Percentiles rank a stretch among this genome's conserved stretches.
Conservation (phyloP, 1,284 basidiomycete species). For the Marasmius sp. region DNA sequence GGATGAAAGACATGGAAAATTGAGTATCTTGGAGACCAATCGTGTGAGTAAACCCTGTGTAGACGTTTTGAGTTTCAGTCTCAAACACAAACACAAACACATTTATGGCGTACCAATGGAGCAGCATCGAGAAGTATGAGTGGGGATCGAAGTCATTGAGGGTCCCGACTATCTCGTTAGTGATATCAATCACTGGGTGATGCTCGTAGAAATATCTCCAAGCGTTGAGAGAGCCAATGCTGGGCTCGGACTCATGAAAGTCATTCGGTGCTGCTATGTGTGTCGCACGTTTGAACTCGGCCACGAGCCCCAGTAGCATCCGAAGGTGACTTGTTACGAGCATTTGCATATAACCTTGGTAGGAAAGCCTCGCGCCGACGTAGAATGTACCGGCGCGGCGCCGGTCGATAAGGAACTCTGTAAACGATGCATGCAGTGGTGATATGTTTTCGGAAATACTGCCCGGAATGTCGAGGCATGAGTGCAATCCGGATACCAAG, state of each 20-base stretch:
- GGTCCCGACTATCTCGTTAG: neutral
- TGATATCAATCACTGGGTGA: neutral
- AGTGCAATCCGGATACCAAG: neutral
- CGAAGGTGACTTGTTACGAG: neutral
- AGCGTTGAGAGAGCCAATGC: neutral
- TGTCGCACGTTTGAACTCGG: neutral
- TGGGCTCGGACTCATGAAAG: neutral
- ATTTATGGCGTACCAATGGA: too few species aligned
- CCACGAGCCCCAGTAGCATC: neutral
- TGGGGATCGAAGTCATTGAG: neutral
- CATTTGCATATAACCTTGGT: neutral
- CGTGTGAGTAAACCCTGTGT: too few species aligned
- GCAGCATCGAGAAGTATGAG: too few species aligned
- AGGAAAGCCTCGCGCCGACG: neutral
- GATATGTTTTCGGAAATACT: neutral
- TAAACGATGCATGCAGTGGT: neutral
- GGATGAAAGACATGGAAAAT: too few species aligned
- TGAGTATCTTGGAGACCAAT: too few species aligned
- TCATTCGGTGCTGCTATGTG: neutral
- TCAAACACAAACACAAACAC: too few species aligned
- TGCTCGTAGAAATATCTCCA: neutral
- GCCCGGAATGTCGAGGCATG: neutral
- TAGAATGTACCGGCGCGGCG: neutral
- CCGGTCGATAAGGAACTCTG: neutral
- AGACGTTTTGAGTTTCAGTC: too few species aligned